Percentiles rank a stretch among this genome's conserved stretches.
phyloP scores from a whole-genome alignment of 768 basidiomycete species.

The Podaxis sp. region DNA sequence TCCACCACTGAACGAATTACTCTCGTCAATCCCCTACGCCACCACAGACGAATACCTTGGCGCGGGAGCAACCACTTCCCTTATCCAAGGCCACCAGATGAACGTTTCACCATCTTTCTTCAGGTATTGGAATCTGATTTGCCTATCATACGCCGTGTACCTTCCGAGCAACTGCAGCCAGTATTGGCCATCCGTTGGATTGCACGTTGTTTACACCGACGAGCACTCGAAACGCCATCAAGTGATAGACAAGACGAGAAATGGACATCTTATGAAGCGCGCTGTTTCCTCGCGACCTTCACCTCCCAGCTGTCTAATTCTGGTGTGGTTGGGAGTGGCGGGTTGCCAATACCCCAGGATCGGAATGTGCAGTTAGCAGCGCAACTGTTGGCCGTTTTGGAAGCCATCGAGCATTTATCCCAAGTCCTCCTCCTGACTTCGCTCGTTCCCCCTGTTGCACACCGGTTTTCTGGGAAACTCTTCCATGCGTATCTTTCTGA shows the following conservation, averaged over 20 bases:
- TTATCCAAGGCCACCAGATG: conserved; percentile 46
- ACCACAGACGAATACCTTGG: conserved; percentile 28
- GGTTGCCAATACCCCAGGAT: conserved; percentile 43
- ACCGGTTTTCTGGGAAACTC: conserved; percentile 53
- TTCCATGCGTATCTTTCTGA: conserved; percentile 56
- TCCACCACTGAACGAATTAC: conserved; percentile 43
- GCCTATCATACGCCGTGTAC: conserved; percentile 42
- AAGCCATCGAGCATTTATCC: conserved; percentile 57
- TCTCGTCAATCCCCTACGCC: conserved; percentile 31
- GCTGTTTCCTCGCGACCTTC: conserved; percentile 56
- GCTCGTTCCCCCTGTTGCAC: conserved; percentile 43
- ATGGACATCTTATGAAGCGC: conserved; percentile 67
- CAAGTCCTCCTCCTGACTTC: conserved; percentile 59
- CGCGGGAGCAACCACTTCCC: conserved; percentile 29
- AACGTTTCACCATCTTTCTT: conserved; percentile 52
- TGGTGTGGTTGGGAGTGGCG: conserved; percentile 13
- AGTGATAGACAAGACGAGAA: conserved; percentile 64
- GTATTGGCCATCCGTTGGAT: conserved; percentile 67
- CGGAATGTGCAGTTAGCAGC: conserved; percentile 68
- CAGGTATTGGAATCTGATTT: conserved; percentile 54
- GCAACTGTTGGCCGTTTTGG: conserved; percentile 57
- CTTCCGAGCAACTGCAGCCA: conserved; percentile 43
- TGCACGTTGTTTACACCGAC: conserved; percentile 43
- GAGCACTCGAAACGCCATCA: conserved; percentile 48
- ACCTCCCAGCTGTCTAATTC: conserved; percentile 19